Percentiles rank a stretch among this genome's conserved stretches.
Conservation (phyloP, 2,329 filamentous ascomycete genomes). For the Alternaria sp. region DNA sequence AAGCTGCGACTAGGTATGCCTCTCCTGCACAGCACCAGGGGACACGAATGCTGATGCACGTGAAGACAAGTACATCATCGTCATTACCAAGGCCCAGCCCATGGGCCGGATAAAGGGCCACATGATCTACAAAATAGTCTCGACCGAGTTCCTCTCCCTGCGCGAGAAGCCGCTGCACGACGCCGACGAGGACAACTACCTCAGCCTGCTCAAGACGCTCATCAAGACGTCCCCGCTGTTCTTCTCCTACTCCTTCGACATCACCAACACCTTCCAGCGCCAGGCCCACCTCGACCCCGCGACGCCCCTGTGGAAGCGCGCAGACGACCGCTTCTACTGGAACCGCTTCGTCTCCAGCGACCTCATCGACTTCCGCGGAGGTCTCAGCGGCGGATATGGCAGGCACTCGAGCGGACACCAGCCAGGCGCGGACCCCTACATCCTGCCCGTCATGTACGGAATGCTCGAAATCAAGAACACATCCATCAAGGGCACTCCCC, state of each 20-base stretch:
- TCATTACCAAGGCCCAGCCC: slow-evolving; percentile 92
- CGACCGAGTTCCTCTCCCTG: slow-evolving; percentile 91
- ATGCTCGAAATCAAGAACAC: slow-evolving; percentile 92
- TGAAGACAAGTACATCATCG: slow-evolving; percentile 90
- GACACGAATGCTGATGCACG: slow-evolving; percentile 23
- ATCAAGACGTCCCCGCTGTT: slow-evolving; percentile 90
- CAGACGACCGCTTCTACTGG: slow-evolving; percentile 99
- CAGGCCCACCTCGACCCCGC: slow-evolving; percentile 78
- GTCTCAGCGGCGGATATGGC: slow-evolving; percentile 56
- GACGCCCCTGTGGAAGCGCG: slow-evolving; percentile 83
- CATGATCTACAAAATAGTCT: slow-evolving; percentile 90
- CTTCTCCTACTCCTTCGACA: slow-evolving; percentile 96
- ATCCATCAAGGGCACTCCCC: slow-evolving; percentile 78
- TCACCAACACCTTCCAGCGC: slow-evolving; percentile 96
- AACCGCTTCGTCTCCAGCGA: slow-evolving; percentile 92
- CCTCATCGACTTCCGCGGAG: slow-evolving; percentile 83
- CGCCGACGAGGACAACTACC: slow-evolving; percentile 90
- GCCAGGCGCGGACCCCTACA: slow-evolving; percentile 83
- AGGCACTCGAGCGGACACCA: slow-evolving; percentile 73
- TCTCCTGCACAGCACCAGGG: background rate
- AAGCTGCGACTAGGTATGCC: slow-evolving; percentile 83
- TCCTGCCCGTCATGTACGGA: slow-evolving; percentile 93
- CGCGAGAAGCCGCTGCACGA: slow-evolving; percentile 92
- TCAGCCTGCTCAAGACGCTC: slow-evolving; percentile 79
- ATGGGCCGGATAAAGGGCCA: slow-evolving; percentile 92